phyloP scores from a whole-genome alignment of 164 flowering plant species.

The Akebia trifoliata region DNA sequence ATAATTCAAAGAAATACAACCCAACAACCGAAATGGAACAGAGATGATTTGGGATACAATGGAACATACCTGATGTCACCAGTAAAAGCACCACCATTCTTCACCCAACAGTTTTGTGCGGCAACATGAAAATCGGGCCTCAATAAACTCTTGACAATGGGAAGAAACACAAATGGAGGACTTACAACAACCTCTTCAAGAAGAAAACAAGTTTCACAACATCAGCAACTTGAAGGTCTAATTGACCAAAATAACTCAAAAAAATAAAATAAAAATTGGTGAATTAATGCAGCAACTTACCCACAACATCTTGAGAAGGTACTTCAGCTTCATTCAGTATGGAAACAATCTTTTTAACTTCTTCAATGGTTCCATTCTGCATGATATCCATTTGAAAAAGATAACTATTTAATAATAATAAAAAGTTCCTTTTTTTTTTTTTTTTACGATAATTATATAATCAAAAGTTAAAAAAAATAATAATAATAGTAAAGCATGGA shows the following conservation, averaged over 20 bases:
- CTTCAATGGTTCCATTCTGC: slow-evolving; percentile 84
- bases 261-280: neutral
- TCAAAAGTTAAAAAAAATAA: no score
- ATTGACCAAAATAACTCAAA: no score
- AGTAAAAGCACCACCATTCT: slow-evolving; percentile 81
- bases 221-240: neutral
- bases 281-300: slow-evolving; percentile 27
- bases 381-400: no score
- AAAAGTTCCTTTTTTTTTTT: no score
- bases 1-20: no score
- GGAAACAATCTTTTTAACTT: slow-evolving; percentile 78
- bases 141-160: slow-evolving; percentile 41
- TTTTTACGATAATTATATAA: no score
- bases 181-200: slow-evolving; percentile 73
- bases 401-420: no score
- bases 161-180: slow-evolving; percentile 74
- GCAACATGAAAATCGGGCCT: slow-evolving; percentile 65
- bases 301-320: slow-evolving; percentile 76
- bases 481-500: no score
- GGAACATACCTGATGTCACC: slow-evolving; percentile 67
- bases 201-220: slow-evolving; percentile 9
- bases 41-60: neutral
- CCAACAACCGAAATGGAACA: no score
- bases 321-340: slow-evolving; percentile 58
- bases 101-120: slow-evolving; percentile 83